A percentile compares a stretch with the other conserved stretches of the same genome.
phyloP scores from a whole-genome alignment of 208 protist species.

The Angomonas ambiguus region DNA sequence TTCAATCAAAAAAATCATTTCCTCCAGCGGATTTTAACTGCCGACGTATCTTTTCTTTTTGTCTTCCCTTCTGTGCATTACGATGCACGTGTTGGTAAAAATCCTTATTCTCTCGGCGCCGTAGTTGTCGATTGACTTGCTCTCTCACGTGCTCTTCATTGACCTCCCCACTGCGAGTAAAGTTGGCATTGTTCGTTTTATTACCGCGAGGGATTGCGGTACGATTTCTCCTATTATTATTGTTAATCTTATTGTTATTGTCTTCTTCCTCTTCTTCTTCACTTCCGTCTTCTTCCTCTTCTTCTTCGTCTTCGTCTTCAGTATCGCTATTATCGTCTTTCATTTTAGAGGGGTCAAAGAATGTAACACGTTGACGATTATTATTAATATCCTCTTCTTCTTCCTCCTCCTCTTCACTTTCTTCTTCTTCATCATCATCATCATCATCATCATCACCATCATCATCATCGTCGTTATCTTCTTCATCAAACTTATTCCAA shows the following conservation, averaged over 20 bases:
- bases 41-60: conserved; percentile 72
- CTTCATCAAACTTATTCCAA: conserved; percentile 15
- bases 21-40: conserved; percentile 60
- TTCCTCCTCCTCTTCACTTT: conserved; percentile 24
- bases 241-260: conserved; percentile 22
- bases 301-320: not conserved
- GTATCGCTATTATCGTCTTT: not conserved
- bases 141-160: conserved; percentile 68
- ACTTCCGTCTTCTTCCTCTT: conserved; percentile 7
- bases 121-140: conserved; percentile 55
- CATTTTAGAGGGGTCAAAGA: too few relatives aligned
- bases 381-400: not conserved
- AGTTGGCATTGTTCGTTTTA: conserved; percentile 61
- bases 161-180: conserved; percentile 43
- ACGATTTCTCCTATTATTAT: conserved; percentile 11
- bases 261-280: conserved; percentile 26
- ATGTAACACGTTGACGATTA: too few relatives aligned
- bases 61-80: conserved; percentile 81
- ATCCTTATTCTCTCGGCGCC: conserved; percentile 54
- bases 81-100: conserved; percentile 77
- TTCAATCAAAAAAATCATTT: conserved; percentile 50
- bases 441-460: conserved; percentile 11
- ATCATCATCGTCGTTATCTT: conserved; percentile 13
- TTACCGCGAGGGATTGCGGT: conserved; percentile 5
- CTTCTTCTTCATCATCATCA: conserved; percentile 16